phyloP scores from a whole-genome alignment of 257 asterid genomes.

The Ehretia macrophylla region DNA sequence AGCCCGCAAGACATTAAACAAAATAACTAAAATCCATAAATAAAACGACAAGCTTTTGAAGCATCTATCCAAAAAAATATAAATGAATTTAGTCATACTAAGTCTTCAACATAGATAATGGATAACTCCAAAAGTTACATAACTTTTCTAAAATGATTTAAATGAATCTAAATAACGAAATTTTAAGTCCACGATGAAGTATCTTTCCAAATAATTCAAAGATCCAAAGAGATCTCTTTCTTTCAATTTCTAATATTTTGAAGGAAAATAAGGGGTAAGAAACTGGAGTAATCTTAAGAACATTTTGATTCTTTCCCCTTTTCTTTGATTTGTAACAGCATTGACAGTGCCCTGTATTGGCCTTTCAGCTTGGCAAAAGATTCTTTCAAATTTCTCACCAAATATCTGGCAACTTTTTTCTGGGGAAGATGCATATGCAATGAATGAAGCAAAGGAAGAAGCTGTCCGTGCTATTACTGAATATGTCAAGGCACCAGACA shows the following conservation, averaged over 20 bases:
- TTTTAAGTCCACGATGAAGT: no score
- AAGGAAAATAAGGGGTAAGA: constrained; percentile 77
- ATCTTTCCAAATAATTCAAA: no score
- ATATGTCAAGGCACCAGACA: constrained; percentile 77
- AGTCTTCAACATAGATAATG: no score
- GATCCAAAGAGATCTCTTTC: constrained; percentile 85
- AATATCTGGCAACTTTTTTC: constrained; percentile 83
- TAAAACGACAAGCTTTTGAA: no score
- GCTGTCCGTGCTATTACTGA: constrained; percentile 72
- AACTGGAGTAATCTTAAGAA: neutral
- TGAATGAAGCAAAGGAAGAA: constrained; percentile 83
- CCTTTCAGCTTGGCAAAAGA: constrained; percentile 66
- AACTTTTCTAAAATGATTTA: no score
- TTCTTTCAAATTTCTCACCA: constrained; percentile 70
- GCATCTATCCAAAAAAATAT: no score
- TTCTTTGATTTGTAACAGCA: neutral
- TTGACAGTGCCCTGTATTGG: constrained; percentile 11
- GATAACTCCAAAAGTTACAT: no score
- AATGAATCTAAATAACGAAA: no score
- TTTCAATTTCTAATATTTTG: constrained; percentile 55
- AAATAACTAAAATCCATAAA: no score
- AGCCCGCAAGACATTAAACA: no score
- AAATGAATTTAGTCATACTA: no score
- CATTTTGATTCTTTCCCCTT: neutral
- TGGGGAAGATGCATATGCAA: constrained; percentile 55